Percentiles rank a stretch among this genome's conserved stretches.
Conservation (phyloP, 345 rosid species). For the Hibiscus trionum region DNA sequence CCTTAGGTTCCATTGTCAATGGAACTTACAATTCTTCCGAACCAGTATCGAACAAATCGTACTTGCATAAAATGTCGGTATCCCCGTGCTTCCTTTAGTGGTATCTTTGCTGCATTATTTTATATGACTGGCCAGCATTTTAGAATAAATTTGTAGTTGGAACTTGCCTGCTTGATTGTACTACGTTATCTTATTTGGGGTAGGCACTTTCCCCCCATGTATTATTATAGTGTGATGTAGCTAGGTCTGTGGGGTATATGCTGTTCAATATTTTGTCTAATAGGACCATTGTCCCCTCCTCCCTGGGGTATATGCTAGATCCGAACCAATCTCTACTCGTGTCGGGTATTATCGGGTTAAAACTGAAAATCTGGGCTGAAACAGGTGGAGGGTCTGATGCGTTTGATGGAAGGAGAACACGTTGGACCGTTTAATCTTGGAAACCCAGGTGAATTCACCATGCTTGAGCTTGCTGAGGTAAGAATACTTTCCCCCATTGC, state of each 20-base stretch:
- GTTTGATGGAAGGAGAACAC: constrained; percentile 98
- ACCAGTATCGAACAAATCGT: not conserved
- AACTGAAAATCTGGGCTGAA: not conserved
- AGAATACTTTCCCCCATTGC: not conserved
- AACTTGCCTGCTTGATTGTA: not conserved
- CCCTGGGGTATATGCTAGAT: not conserved
- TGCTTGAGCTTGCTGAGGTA: constrained; percentile 98
- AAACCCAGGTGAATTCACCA: constrained; percentile 97
- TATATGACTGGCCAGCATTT: not conserved
- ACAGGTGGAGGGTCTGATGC: constrained; percentile 96
- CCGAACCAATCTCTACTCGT: not conserved
- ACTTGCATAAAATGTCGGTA: not conserved
- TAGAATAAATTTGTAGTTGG: not conserved
- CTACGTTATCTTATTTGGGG: not conserved
- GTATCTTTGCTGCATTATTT: not conserved
- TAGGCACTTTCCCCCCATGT: not conserved
- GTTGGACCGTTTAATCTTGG: constrained; percentile 98
- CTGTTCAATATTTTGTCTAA: not conserved
- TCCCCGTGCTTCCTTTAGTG: not conserved
- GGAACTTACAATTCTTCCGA: not conserved
- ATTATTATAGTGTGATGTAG: no score
- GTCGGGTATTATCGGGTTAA: not conserved
- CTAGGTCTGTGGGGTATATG: not conserved
- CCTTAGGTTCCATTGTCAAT: constrained; percentile 1
- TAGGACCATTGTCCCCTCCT: not conserved